phyloP scores from a whole-genome alignment of 2,329 filamentous ascomycete species.

The Alternaria conjuncta region DNA sequence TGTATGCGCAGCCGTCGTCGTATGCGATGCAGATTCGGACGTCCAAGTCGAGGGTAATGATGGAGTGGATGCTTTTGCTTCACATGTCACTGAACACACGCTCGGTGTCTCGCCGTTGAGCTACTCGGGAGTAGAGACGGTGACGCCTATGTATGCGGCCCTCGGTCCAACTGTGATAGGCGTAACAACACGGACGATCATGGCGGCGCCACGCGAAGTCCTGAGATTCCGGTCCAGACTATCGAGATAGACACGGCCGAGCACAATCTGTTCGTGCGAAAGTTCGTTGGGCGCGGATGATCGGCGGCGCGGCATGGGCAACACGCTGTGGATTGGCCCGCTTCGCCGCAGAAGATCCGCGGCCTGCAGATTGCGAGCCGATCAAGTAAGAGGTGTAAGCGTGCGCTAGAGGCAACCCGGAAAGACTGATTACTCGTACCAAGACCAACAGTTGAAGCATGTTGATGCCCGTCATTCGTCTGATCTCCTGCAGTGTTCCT shows the following conservation, averaged over 20 bases:
- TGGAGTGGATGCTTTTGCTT: neutral
- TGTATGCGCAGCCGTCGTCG: neutral
- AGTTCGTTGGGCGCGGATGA: neutral
- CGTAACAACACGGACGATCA: neutral
- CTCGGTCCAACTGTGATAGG: neutral
- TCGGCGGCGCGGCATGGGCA: neutral
- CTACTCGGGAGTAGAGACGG: neutral
- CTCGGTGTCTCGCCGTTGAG: neutral
- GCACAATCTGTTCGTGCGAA: neutral
- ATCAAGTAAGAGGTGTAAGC: neutral
- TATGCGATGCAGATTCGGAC: rapidly evolving
- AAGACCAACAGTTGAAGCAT: neutral
- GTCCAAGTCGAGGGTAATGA: neutral
- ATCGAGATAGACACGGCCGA: neutral
- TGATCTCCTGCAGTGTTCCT: neutral
- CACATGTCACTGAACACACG: neutral
- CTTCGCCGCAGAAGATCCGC: neutral
- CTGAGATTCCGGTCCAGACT: neutral
- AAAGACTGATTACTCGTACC: neutral
- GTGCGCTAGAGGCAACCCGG: neutral
- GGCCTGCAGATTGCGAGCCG: neutral
- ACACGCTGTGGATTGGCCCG: neutral
- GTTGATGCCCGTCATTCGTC: neutral
- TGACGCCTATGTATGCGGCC: neutral
- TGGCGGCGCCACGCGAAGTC: neutral